Conservation (phyloP, 768 basidiomycete genomes). For the Pulveroboletus sp. region DNA sequence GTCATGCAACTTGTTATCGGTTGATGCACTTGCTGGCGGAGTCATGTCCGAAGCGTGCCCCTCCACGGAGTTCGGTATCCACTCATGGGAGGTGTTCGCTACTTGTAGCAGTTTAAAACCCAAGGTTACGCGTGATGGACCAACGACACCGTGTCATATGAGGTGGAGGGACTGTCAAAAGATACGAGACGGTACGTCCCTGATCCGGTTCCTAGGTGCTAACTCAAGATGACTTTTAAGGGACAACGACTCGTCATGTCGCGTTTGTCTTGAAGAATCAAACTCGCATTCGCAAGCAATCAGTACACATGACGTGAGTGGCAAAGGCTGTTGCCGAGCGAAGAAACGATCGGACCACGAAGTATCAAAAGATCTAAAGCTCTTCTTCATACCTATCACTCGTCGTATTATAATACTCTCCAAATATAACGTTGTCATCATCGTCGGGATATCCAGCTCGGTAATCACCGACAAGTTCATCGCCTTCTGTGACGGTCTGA, state of each 20-base stretch:
- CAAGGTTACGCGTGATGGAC: conserved; percentile 10
- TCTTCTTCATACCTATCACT: conserved; percentile 31
- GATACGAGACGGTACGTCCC: background rate
- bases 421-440: conserved; percentile 9
- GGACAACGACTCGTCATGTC: background rate
- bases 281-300: conserved; percentile 4
- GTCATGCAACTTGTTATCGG: conserved; percentile 7
- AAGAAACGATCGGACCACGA: conserved; percentile 1
- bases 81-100: background rate
- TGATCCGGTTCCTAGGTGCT: conserved; percentile 1
- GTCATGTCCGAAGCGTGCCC: conserved; percentile 3
- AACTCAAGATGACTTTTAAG: background rate
- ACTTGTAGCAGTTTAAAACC: background rate
- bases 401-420: conserved; percentile 8
- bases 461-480: conserved; percentile 45
- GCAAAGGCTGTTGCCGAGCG: background rate
- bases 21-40: conserved; percentile 8
- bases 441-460: conserved; percentile 35
- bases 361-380: conserved; percentile 13
- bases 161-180: background rate
- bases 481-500: conserved; percentile 16
- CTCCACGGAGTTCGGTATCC: background rate
- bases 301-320: conserved; percentile 2
- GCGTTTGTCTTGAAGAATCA: background rate
- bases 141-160: conserved; percentile 23